Conservation (phyloP, 805 yeast genomes). For the Starmerella gropengiesseri region DNA sequence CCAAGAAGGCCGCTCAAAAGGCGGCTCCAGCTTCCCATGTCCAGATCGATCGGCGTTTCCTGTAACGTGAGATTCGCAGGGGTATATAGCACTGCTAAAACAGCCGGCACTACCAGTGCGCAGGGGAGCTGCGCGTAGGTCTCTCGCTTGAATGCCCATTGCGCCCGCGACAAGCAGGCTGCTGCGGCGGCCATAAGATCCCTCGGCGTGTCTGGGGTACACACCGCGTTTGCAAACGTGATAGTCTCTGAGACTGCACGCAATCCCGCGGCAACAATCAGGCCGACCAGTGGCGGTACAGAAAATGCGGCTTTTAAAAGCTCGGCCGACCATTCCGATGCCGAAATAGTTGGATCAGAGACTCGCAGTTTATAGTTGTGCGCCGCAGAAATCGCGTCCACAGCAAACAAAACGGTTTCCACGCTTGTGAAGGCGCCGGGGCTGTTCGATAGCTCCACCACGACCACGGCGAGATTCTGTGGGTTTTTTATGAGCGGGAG, state of each 20-base stretch:
- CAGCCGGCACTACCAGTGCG: constrained; percentile 1
- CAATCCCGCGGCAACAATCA: constrained; percentile 14
- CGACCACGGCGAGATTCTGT: constrained; percentile 17
- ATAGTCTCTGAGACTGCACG: constrained; percentile 2
- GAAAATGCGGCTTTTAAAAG: constrained; percentile 6
- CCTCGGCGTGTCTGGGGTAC: background rate
- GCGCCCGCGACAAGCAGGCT: constrained; percentile 19
- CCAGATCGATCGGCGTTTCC: background rate
- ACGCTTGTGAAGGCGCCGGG: constrained; percentile 7
- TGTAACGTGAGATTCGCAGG: constrained; percentile 6
- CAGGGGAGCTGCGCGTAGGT: constrained; percentile 7
- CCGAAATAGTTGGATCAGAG: constrained; percentile 20
- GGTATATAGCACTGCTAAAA: constrained; percentile 6
- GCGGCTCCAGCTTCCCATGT: constrained; percentile 22
- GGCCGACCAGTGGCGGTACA: constrained; percentile 16
- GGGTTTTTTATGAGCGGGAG: constrained; percentile 22
- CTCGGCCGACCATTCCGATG: constrained; percentile 10
- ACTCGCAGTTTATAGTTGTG: constrained; percentile 16
- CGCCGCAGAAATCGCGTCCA: constrained; percentile 20
- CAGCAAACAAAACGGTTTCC: constrained; percentile 3
- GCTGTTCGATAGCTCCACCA: constrained; percentile 15
- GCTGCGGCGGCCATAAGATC: constrained; percentile 8
- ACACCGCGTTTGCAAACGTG: constrained; percentile 6
- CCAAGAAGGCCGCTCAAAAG: constrained; percentile 10
- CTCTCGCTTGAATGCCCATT: constrained; percentile 10